These are phyloP conservation scores for Fusarium falciforme DNA, from an alignment of 2,329 filamentous ascomycete genomes.

Conservation along the genomic window DNA sequence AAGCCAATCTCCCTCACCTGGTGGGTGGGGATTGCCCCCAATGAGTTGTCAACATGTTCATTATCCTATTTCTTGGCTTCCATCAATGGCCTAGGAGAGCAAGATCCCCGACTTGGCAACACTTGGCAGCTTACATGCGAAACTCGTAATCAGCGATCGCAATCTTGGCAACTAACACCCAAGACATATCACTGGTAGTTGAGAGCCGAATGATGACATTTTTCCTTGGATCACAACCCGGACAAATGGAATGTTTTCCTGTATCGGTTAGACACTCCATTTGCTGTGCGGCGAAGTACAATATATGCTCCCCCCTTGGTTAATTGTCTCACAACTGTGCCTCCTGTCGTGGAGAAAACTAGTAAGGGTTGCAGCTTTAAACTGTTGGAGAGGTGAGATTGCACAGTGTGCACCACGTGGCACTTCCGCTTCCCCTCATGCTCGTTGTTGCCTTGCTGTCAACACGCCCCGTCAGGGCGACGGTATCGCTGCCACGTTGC, in stretches of 20 bases:
- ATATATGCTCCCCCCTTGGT: not conserved
- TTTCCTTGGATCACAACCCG: not conserved
- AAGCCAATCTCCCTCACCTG: not conserved
- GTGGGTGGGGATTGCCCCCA: not conserved
- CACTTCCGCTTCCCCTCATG: not conserved
- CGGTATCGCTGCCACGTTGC: not conserved
- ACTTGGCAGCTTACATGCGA: conserved; percentile 2
- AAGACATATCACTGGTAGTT: not conserved
- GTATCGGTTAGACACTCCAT: not conserved
- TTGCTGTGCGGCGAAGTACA: not conserved
- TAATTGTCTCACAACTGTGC: not conserved
- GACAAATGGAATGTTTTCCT: not conserved
- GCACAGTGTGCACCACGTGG: not conserved
- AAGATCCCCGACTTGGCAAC: not conserved
- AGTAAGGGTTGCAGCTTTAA: not conserved
- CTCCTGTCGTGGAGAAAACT: not conserved
- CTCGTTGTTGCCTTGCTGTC: not conserved
- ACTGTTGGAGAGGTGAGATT: not conserved
- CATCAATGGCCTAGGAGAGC: not conserved
- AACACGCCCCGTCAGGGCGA: not conserved
- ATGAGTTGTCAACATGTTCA: not conserved
- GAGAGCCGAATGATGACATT: not conserved
- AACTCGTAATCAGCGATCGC: not conserved
- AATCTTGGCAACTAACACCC: not conserved
- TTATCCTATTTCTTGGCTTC: not conserved